Evolutionary conservation across 192 early-diverging fungal genomes (phyloP).

Genomic region (Dispira simplex): DNA sequence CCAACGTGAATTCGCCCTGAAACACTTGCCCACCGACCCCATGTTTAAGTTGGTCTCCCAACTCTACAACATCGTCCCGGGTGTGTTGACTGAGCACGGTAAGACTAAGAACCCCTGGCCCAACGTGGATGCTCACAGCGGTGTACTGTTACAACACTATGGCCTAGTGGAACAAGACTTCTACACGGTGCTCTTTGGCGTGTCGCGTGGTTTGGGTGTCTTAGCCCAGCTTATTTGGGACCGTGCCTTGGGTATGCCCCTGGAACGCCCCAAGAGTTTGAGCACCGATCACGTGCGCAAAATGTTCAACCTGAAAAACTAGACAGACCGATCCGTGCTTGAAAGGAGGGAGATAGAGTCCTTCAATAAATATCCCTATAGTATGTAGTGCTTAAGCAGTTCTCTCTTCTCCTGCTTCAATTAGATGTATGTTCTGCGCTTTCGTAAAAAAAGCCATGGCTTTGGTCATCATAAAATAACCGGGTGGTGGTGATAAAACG

Average conservation of each 20-base stretch:
- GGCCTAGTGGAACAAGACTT: conserved; percentile 96
- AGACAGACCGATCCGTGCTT: not conserved
- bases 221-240: conserved; percentile 94
- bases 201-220: conserved; percentile 94
- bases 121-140: conserved; percentile 98
- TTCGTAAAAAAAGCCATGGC: no score
- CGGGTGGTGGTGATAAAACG: no score
- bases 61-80: conserved; percentile 94
- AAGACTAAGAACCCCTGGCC: conserved; percentile 99
- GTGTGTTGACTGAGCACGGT: conserved; percentile 93
- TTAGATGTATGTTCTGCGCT: no score
- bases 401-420: no score
- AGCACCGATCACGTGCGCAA: conserved; percentile 74
- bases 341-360: no score
- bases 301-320: conserved; percentile 50
- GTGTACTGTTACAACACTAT: conserved; percentile 92
- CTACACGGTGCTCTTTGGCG: conserved; percentile 99
- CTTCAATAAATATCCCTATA: no score
- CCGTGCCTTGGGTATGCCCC: conserved; percentile 87
- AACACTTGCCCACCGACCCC: conserved; percentile 92
- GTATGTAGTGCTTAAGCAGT: no score
- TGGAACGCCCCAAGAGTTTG: conserved; percentile 86
- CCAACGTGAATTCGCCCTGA: conserved; percentile 97
- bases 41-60: conserved; percentile 94
- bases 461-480: no score